phyloP scores from a whole-genome alignment of 768 basidiomycete species.

The Boletus sensibilis region DNA sequence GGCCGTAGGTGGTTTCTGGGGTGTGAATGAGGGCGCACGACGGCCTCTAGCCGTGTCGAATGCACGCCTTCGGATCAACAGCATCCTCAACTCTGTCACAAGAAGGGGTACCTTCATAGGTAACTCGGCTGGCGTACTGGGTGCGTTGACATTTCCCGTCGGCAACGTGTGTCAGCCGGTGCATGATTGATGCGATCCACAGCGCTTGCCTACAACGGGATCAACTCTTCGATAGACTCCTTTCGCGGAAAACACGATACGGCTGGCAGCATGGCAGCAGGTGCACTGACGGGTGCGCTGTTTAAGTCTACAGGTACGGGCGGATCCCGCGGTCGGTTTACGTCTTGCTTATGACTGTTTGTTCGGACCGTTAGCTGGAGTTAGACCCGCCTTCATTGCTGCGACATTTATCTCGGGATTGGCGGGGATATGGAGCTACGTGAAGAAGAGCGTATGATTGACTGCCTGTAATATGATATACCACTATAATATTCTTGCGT shows the following conservation, averaged over 20 bases:
- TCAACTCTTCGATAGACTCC: slow-evolving; percentile 92
- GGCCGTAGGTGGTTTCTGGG: slow-evolving; percentile 93
- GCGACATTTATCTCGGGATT: slow-evolving; percentile 85
- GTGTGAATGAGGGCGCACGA: slow-evolving; percentile 88
- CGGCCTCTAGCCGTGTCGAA: slow-evolving; percentile 86
- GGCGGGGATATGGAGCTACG: slow-evolving; percentile 92
- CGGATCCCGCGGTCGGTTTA: slow-evolving; percentile 32
- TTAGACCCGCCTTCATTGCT: slow-evolving; percentile 85
- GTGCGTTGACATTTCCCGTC: slow-evolving; percentile 54
- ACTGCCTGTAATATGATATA: slow-evolving; percentile 40
- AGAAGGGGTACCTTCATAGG: slow-evolving; percentile 96
- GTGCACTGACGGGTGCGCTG: slow-evolving; percentile 83
- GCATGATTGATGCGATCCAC: slow-evolving; percentile 37
- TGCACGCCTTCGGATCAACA: slow-evolving; percentile 90
- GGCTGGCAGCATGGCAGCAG: slow-evolving; percentile 88
- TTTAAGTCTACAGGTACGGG: slow-evolving; percentile 91
- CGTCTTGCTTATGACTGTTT: slow-evolving; percentile 39
- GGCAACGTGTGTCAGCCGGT: slow-evolving; percentile 27
- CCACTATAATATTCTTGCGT: slow-evolving; percentile 48
- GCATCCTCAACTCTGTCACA: slow-evolving; percentile 93
- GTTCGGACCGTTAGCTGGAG: slow-evolving; percentile 68
- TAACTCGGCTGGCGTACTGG: slow-evolving; percentile 96
- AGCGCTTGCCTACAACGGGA: slow-evolving; percentile 95
- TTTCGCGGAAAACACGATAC: slow-evolving; percentile 90
- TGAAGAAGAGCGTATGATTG: slow-evolving; percentile 84